Evolutionary conservation across 2,329 filamentous ascomycete species (phyloP), one percentile per base, ranked within the genome.

Genomic region (Aspergillus aculeatus): DNA sequence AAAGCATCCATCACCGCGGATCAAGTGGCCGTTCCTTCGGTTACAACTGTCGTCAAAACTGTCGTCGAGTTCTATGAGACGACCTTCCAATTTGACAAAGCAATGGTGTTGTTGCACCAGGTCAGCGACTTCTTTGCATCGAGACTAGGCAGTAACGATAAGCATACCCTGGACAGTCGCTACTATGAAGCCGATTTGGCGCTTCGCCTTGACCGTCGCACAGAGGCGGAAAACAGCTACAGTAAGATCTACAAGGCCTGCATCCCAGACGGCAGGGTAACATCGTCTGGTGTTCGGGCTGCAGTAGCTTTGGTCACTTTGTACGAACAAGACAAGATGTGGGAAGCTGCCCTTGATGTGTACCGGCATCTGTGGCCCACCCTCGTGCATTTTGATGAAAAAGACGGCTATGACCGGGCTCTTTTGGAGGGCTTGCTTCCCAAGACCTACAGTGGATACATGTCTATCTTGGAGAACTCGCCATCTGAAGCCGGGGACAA

Each of bases 361-460:
- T 82, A 81, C 57, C 71, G 69, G 2, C 71, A 77, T 16, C 66
- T 83, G 9, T 84, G 81, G 82, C 76, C 79, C 49, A 80, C 77
- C 0, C 73, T 81, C 48, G 68, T 80, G 16, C 72, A 75, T 5
- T 76, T 80, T 49, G 75, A 79, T 21, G 75, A 73, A 16, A 75
- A 75, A 59, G 70, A 75, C 35, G 68, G 65, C 19, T 75, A 80
- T 47, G 78, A 80, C 50, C 65, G 66, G 6, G 57, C 59, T 0
- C 59, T 69, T n/a, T 55, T 71, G 0, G 77, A 80, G 47, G 75
- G 76, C 21, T 65, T 79, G 23, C 69, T 82, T 3, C 76, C 80
- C 58, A 75, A 81, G 61, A 75, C 83, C 52, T 81, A 80, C 64
- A 69, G 75, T 23, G 78, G 78, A 38, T 84, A 84, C 67, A 75